Percentiles rank a stretch among this genome's conserved stretches.
Evolutionary conservation across 169 alveolate genomes (phyloP).

Genomic region (Eimeria sp.): DNA sequence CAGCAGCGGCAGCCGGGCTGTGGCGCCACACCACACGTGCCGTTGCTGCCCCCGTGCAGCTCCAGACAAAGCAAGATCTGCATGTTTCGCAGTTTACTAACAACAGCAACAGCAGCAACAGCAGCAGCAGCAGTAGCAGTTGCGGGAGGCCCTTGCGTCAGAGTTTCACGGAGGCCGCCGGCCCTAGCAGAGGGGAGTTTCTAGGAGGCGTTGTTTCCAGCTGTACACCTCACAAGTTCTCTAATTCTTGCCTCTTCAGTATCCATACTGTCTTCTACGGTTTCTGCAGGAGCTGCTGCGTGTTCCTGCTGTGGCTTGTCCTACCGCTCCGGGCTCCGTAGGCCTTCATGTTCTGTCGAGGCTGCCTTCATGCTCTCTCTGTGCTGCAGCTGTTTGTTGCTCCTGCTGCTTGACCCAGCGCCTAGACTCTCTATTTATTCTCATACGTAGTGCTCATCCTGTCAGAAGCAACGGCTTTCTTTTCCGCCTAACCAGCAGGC

Average conservation of each 20-base stretch:
- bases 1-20: constrained; percentile 74
- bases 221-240: constrained; percentile 4
- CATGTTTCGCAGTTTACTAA: constrained; percentile 35
- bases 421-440: not conserved
- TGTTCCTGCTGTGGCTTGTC: constrained; percentile 18
- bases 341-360: constrained; percentile 43
- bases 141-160: constrained; percentile 38
- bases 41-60: constrained; percentile 48
- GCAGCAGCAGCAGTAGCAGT: constrained; percentile 58
- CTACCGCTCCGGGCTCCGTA: not conserved
- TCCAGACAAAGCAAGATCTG: constrained; percentile 55
- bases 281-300: constrained; percentile 7
- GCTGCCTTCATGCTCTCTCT: constrained; percentile 15
- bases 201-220: constrained; percentile 34
- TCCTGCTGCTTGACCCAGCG: constrained; percentile 2
- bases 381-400: constrained; percentile 12
- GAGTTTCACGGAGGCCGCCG: constrained; percentile 66
- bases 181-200: constrained; percentile 43
- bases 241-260: constrained; percentile 41
- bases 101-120: constrained; percentile 54
- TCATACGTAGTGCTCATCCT: not conserved
- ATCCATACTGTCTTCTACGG: not conserved
- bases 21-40: constrained; percentile 57
- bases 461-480: constrained; percentile 34
- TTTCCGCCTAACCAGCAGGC: not conserved